These are phyloP conservation scores for Grosmannia serpens DNA, from an alignment of 2,329 filamentous ascomycete genomes.

Conservation along the genomic window DNA sequence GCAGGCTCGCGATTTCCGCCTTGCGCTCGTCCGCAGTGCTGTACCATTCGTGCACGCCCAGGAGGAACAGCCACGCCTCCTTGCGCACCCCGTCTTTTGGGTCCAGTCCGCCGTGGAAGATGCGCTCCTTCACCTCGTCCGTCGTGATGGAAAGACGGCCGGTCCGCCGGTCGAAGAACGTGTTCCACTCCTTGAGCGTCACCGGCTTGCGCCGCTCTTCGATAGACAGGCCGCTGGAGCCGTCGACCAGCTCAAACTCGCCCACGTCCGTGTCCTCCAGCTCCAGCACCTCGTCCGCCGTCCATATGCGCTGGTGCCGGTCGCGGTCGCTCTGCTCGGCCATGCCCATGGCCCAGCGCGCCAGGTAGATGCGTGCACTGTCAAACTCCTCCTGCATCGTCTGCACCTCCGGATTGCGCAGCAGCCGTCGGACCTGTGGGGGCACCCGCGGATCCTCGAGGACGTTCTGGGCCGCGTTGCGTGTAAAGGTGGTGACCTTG, in stretches of 20 bases:
- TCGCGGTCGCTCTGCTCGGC: constrained; percentile 93
- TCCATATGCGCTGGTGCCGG: constrained; percentile 79
- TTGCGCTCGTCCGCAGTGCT: constrained; percentile 77
- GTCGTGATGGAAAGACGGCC: constrained; percentile 69
- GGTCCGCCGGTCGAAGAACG: constrained; percentile 67
- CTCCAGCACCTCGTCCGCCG: constrained; percentile 80
- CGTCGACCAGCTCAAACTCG: constrained; percentile 88
- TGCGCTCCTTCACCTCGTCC: constrained; percentile 92
- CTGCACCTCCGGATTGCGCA: constrained; percentile 89
- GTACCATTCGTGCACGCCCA: constrained; percentile 90
- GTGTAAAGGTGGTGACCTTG: constrained; percentile 92
- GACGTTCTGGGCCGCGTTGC: constrained; percentile 82
- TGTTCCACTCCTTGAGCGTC: constrained; percentile 77
- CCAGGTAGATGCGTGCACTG: constrained; percentile 85
- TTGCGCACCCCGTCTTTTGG: constrained; percentile 85
- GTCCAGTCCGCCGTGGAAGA: constrained; percentile 89
- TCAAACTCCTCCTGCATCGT: constrained; percentile 95
- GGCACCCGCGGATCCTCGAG: constrained; percentile 86
- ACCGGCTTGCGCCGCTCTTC: constrained; percentile 69
- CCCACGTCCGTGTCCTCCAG: constrained; percentile 92
- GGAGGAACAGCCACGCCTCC: constrained; percentile 89
- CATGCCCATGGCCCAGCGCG: constrained; percentile 97
- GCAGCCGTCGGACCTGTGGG: constrained; percentile 71
- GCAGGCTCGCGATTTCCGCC: constrained; percentile 68
- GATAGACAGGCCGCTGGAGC: constrained; percentile 55